Conservation (phyloP, 331 rosid genomes). For the Spiraea crenata region DNA sequence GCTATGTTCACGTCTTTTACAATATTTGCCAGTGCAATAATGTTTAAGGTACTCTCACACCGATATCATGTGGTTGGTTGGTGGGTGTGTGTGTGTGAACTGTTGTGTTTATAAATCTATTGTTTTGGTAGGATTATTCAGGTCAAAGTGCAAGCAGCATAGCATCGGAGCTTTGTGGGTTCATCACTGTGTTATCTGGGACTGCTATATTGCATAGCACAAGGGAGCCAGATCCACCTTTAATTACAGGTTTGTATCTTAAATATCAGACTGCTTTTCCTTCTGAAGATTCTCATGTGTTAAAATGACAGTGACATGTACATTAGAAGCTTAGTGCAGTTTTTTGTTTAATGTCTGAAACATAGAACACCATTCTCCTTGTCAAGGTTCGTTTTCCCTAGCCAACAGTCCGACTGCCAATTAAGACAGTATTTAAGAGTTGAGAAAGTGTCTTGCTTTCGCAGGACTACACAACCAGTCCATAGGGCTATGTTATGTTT, state of each 20-base stretch:
- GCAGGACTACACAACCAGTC: background rate
- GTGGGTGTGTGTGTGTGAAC: slow-evolving; percentile 3
- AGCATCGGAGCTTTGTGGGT: slow-evolving; percentile 82
- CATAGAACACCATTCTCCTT: background rate
- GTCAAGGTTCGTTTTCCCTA: background rate
- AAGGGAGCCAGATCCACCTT: slow-evolving; percentile 65
- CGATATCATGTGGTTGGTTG: background rate
- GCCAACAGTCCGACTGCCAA: background rate
- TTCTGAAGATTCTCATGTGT: background rate
- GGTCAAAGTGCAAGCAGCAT: slow-evolving; percentile 90
- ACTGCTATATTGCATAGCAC: slow-evolving; percentile 75
- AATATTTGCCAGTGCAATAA: slow-evolving; percentile 81
- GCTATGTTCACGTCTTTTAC: slow-evolving; percentile 91
- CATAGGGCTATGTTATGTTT: background rate
- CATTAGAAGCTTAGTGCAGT: background rate
- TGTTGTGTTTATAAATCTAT: background rate
- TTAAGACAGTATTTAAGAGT: background rate
- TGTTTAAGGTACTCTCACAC: slow-evolving; percentile 70
- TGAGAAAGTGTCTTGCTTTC: background rate
- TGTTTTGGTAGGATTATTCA: slow-evolving; percentile 64
- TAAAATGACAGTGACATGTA: background rate
- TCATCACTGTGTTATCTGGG: slow-evolving; percentile 79
- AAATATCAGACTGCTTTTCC: background rate
- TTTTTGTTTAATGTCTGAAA: background rate
- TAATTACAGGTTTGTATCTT: slow-evolving; percentile 50